Percentiles rank a stretch among this genome's conserved stretches.
phyloP scores from a whole-genome alignment of 2,329 filamentous ascomycete species.

The Penicillium fuscoglaucum region DNA sequence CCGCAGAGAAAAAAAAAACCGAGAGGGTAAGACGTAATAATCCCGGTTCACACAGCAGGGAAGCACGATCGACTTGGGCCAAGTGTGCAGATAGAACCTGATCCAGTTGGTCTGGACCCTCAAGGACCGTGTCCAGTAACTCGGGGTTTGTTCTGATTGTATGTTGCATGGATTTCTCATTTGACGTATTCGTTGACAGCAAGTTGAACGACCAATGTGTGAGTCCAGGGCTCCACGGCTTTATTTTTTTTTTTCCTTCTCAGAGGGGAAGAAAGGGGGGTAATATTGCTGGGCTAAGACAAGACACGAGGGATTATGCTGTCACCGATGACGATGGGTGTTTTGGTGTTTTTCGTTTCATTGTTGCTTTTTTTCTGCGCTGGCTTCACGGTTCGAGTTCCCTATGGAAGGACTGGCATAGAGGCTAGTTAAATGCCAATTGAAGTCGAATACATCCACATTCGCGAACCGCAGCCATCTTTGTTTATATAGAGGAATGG shows the following conservation, averaged over 20 bases:
- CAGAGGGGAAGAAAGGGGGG: not conserved
- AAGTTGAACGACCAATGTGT: conserved; percentile 1
- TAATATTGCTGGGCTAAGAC: conserved; percentile 6
- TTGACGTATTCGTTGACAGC: conserved; percentile 1
- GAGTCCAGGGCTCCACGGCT: conserved; percentile 4
- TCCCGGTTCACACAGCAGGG: conserved; percentile 5
- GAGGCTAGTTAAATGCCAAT: not conserved
- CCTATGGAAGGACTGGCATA: not conserved
- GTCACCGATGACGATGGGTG: conserved; percentile 28
- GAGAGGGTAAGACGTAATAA: conserved; percentile 1
- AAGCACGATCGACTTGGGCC: conserved; percentile 11
- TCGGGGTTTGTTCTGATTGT: conserved; percentile 2
- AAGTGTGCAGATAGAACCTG: conserved; percentile 6
- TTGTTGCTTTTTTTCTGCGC: not conserved
- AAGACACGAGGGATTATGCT: conserved; percentile 19
- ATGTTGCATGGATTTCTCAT: conserved; percentile 13
- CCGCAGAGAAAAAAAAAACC: not conserved
- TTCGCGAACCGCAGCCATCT: conserved; percentile 4
- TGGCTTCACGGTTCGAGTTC: not conserved
- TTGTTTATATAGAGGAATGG: conserved; percentile 22
- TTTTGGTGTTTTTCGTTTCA: not conserved
- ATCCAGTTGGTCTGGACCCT: conserved; percentile 23
- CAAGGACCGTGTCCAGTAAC: conserved; percentile 15
- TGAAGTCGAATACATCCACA: not conserved
- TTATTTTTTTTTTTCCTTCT: not conserved